These are phyloP conservation scores for Pseudotsuga menziesii DNA, from an alignment of 75 land plant species.

Conservation along the genomic window DNA sequence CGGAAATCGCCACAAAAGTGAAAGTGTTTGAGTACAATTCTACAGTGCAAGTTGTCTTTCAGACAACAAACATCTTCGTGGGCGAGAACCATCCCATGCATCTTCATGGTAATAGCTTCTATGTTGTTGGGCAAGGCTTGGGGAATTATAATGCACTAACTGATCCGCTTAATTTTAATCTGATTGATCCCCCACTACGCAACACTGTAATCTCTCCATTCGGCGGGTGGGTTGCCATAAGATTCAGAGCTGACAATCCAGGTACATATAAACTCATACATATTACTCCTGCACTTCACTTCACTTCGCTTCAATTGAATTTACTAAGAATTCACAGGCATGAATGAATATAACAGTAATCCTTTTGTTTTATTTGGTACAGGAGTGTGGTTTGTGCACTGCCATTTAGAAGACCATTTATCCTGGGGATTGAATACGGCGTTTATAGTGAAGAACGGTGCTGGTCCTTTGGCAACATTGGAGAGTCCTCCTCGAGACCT, in stretches of 20 bases:
- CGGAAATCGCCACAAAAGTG: constrained; percentile 15
- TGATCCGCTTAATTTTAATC: constrained; percentile 44
- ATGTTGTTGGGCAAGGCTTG: constrained; percentile 29
- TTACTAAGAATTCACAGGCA: background rate
- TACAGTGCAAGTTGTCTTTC: constrained; percentile 30
- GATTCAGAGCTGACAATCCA: constrained; percentile 42
- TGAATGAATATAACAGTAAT: background rate
- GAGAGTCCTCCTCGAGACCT: constrained; percentile 60
- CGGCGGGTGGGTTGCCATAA: constrained; percentile 53
- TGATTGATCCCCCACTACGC: constrained; percentile 37
- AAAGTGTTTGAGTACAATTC: constrained; percentile 14
- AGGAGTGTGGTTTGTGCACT: constrained; percentile 76
- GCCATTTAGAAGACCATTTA: constrained; percentile 58
- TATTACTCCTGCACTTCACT: too few species aligned
- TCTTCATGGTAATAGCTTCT: constrained; percentile 34
- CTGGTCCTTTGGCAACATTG: constrained; percentile 26
- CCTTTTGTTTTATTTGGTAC: background rate
- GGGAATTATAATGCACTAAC: constrained; percentile 36
- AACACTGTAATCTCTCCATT: constrained; percentile 38
- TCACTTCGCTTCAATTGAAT: background rate
- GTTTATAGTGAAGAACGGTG: constrained; percentile 52
- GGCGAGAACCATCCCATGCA: constrained; percentile 34
- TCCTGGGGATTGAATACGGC: constrained; percentile 65
- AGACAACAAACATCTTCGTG: constrained; percentile 22
- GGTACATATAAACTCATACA: too few species aligned